Evolutionary conservation across 2,329 filamentous ascomycete genomes (phyloP), one percentile per base, ranked within the genome.

Genomic region (Macrophomina tecta): DNA sequence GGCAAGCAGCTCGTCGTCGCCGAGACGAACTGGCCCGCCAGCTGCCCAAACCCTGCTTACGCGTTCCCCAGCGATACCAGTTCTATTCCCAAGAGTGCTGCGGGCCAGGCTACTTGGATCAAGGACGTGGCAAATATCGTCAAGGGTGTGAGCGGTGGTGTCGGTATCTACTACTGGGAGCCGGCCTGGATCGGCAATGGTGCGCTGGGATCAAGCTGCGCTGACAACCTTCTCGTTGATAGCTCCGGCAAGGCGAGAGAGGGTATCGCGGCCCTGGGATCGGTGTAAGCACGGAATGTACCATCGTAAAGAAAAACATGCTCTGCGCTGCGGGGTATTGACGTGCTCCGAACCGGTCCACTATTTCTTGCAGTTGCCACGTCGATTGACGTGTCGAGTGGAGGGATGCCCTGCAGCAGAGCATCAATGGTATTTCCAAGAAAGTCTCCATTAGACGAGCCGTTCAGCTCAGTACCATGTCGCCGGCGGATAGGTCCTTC

Each of bases 161-260:
- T 62, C 14, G 58, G 58, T 16, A n/a, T 62, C 2, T 62, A 62
- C 58, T 62, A 92, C 70, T 92, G 90, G 90, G 90, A 92, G 75
- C 89, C 89, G 0, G 87, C 86, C 0, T 92, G 89, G 89, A 81
- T 91, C 69, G 82, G 87, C 49, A 92, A 91, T 76, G 83, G 85
- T 9, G 84, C 77, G 0, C 76, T 91, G 64, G 89, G 90, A 1
- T 90, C 87, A 14, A 90, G 87, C 46, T 91, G 89, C 72, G 79
- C 81, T 16, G 87, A 87, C 70, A 90, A 90, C 76, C 81, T 89
- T 49, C 82, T 91, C 82, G 87, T 91, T 60, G 80, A 82, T 67
- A 83, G 80, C 69, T 81, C 81, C 1, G 86, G 87, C 2, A 82
- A 81, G 63, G 87, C 84, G 2, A 48, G 58, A 28, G 58, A 16